Base-by-base conservation (phyloP, 2,329 filamentous ascomycete genomes). In the Colletotrichum acutatum region DNA sequence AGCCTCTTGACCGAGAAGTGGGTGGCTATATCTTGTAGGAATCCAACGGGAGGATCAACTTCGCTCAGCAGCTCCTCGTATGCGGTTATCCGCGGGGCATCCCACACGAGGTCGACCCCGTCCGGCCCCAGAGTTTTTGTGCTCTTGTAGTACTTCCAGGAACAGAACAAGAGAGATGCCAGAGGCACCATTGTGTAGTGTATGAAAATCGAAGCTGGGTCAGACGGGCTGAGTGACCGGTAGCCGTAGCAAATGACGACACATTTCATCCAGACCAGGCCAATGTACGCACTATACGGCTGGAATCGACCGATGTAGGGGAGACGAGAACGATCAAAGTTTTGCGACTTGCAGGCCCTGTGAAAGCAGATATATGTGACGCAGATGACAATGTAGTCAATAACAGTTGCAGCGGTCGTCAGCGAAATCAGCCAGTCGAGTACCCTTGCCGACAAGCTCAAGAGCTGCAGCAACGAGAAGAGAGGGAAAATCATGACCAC, bases 301-400 rank as follows among this genome's bases (percentile, higher is more conserved):
- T 93, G 92, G 0, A 90, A 91, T 88, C 89, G 91, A 77, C 92
- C 92, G 71, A 86, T 88, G 81, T 90, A 93, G 0, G 90, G 90
- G 0, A 93, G 84, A 83, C 68, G 91, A 88, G 5, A 89, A 88
- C 58, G 60, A 30, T 69, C 60, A 19, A 90, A 87, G 19, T 87
- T 87, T 74, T 92, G 91, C 1, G 81, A 78, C 58, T 84, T 83
- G 63, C 92, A 81, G 3, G 84, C 91, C 2, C 84, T 80, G 22
- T 91, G 89, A 83, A 93, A 93, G 26, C 91, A 89, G n/a, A 92
- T 81, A 0, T 90, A 92, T 0, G 90, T 87, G 61, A 92, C 83
- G 53, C 61, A 63, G 3, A 63, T 63, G 5, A 63, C 54, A 5
- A 69, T 69, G 30, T 63, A 65, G 53, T 69, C 42, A 24, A 69